These are phyloP conservation scores for Leishmania turanica DNA, from an alignment of 208 protist species.

Conservation along the genomic window DNA sequence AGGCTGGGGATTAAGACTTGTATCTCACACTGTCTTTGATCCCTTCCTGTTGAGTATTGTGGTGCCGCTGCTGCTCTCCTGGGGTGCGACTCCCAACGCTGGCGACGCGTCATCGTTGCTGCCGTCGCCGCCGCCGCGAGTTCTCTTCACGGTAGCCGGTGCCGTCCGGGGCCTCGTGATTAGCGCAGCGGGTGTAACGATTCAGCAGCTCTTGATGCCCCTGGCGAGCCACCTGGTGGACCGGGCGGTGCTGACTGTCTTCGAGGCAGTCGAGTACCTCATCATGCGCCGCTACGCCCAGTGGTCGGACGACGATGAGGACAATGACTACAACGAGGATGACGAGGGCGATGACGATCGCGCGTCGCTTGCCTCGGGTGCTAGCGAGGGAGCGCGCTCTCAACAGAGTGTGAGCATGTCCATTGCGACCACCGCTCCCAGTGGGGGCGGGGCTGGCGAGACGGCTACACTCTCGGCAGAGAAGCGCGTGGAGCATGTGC, in stretches of 20 bases:
- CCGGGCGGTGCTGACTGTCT: constrained; percentile 64
- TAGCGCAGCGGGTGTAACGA: constrained; percentile 36
- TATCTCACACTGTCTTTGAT: constrained; percentile 70
- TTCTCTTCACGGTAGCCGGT: constrained; percentile 48
- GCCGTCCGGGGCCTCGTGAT: constrained; percentile 31
- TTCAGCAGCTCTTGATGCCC: constrained; percentile 64
- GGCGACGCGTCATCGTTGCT: constrained; percentile 1
- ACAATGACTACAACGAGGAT: constrained; percentile 26
- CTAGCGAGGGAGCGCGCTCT: constrained; percentile 7
- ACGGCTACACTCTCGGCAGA: constrained; percentile 4
- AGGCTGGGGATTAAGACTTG: constrained; percentile 63
- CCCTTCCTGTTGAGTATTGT: constrained; percentile 65
- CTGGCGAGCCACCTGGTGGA: constrained; percentile 54
- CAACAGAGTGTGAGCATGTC: constrained; percentile 9
- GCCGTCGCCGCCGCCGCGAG: not conserved
- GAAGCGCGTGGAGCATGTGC: constrained; percentile 22
- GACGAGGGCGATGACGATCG: constrained; percentile 15
- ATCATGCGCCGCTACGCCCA: constrained; percentile 69
- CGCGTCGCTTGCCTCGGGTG: constrained; percentile 17
- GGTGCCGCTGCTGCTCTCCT: constrained; percentile 50
- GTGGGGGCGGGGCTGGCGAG: not conserved
- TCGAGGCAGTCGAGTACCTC: constrained; percentile 74
- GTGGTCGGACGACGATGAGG: constrained; percentile 46
- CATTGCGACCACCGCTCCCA: not conserved
- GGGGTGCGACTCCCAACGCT: not conserved